phyloP scores from a whole-genome alignment of 1,139 yeast genomes.

The Candida sp. region DNA sequence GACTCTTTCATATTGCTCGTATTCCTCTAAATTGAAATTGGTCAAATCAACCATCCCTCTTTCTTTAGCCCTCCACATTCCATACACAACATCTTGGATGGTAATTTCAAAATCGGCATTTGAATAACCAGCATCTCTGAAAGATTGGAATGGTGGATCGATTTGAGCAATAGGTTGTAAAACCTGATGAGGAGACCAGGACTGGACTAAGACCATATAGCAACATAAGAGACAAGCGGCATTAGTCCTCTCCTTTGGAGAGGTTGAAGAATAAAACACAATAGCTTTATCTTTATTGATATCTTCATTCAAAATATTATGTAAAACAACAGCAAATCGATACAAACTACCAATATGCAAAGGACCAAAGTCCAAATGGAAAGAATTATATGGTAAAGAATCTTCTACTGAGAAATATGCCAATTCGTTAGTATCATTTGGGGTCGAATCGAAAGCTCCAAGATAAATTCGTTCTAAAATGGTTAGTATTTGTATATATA shows the following conservation, averaged over 20 bases:
- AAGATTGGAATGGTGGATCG: slow-evolving; percentile 91
- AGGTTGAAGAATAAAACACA: slow-evolving; percentile 81
- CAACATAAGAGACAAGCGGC: slow-evolving; percentile 94
- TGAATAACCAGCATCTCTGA: slow-evolving; percentile 96
- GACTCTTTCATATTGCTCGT: slow-evolving; percentile 91
- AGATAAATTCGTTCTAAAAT: slow-evolving; percentile 81
- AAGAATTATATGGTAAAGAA: slow-evolving; percentile 84
- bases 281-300: slow-evolving; percentile 85
- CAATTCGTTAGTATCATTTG: slow-evolving; percentile 69
- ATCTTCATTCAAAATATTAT: slow-evolving; percentile 84
- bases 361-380: slow-evolving; percentile 96
- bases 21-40: slow-evolving; percentile 85
- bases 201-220: slow-evolving; percentile 91
- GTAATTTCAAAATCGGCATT: slow-evolving; percentile 92
- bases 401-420: slow-evolving; percentile 94
- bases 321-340: slow-evolving; percentile 91
- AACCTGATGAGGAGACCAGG: slow-evolving; percentile 98
- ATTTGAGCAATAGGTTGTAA: slow-evolving; percentile 91
- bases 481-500: no score
- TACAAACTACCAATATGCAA: slow-evolving; percentile 89
- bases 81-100: slow-evolving; percentile 93
- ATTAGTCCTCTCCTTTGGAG: slow-evolving; percentile 81
- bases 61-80: slow-evolving; percentile 98
- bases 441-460: slow-evolving; percentile 82
- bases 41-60: slow-evolving; percentile 84